Percentiles rank a stretch among this genome's conserved stretches.
These are phyloP conservation scores for Rhynchosporium secalis DNA, from an alignment of 2,329 filamentous ascomycete genomes.

Conservation along the genomic window DNA sequence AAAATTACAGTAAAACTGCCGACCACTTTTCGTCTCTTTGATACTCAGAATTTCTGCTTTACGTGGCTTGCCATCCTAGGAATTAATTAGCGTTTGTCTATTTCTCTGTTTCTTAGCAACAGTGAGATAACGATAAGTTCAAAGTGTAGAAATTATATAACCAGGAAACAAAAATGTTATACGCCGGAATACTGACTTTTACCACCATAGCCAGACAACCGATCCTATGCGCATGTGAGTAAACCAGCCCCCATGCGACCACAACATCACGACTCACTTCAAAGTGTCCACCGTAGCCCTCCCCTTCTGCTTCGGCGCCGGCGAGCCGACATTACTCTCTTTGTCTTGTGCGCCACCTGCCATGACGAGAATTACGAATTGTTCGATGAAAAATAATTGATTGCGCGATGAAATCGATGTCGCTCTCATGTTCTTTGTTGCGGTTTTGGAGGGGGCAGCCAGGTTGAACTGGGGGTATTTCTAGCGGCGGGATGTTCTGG, in stretches of 20 bases:
- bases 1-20: slow-evolving; percentile 44
- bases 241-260: slow-evolving; percentile 17
- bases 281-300: slow-evolving; percentile 84
- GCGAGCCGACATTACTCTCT: slow-evolving; percentile 57
- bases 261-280: slow-evolving; percentile 53
- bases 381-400: slow-evolving; percentile 31
- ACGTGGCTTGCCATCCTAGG: slow-evolving; percentile 76
- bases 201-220: slow-evolving; percentile 42
- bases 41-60: slow-evolving; percentile 97
- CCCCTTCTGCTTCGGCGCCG: slow-evolving; percentile 67
- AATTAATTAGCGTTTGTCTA: slow-evolving; percentile 31
- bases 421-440: slow-evolving; percentile 13
- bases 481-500: slow-evolving; percentile 19
- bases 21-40: slow-evolving; percentile 81
- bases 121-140: not conserved
- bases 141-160: not conserved
- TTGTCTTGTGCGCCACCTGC: slow-evolving; percentile 50
- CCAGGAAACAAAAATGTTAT: not conserved
- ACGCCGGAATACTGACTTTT: slow-evolving; percentile 34
- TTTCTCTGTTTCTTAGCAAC: slow-evolving; percentile 16
- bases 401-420: slow-evolving; percentile 23
- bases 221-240: slow-evolving; percentile 34
- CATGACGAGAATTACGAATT: slow-evolving; percentile 49
- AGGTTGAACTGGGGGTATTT: slow-evolving; percentile 23
- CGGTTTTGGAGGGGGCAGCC: slow-evolving; percentile 26